Percentiles rank a stretch among this genome's conserved stretches.
Conservation (phyloP, 1,284 basidiomycete genomes). For the Ceratobasidium sp. region DNA sequence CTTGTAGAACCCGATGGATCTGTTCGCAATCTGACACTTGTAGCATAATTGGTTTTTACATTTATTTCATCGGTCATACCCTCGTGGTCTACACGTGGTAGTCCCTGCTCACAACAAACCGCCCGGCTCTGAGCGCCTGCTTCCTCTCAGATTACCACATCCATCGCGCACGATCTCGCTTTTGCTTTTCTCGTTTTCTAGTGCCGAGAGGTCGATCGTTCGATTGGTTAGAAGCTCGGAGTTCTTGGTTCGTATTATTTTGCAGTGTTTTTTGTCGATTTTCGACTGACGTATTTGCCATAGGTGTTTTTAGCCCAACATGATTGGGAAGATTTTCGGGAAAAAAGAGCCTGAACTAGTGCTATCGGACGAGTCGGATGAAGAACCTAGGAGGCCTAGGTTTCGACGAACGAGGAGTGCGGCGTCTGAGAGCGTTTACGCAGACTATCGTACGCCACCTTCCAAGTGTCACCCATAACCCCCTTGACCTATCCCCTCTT, state of each 20-base stretch:
- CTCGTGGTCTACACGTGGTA: conserved; percentile 32
- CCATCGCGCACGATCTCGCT: neutral
- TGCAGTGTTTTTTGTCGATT: conserved; percentile 10
- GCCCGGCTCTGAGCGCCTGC: neutral
- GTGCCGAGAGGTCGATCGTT: neutral
- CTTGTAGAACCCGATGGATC: too few relatives aligned
- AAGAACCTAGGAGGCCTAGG: conserved; percentile 2
- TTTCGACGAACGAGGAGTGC: conserved; percentile 27
- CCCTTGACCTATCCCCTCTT: neutral
- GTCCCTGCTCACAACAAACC: neutral
- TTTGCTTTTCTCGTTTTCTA: neutral
- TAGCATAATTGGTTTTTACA: too few relatives aligned
- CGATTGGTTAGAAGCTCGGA: neutral
- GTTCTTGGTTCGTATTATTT: neutral
- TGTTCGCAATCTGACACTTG: too few relatives aligned
- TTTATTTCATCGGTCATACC: neutral
- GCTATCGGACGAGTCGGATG: conserved; percentile 10
- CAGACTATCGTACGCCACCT: conserved; percentile 17
- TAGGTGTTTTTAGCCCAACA: neutral
- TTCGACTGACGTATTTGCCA: neutral
- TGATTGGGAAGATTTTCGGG: conserved; percentile 15
- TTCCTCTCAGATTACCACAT: too few relatives aligned
- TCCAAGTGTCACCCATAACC: neutral
- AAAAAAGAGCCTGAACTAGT: neutral
- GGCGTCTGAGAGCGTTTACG: conserved; percentile 33